Conservation (phyloP, 306 rosid genomes). For the Sicyos edulis region DNA sequence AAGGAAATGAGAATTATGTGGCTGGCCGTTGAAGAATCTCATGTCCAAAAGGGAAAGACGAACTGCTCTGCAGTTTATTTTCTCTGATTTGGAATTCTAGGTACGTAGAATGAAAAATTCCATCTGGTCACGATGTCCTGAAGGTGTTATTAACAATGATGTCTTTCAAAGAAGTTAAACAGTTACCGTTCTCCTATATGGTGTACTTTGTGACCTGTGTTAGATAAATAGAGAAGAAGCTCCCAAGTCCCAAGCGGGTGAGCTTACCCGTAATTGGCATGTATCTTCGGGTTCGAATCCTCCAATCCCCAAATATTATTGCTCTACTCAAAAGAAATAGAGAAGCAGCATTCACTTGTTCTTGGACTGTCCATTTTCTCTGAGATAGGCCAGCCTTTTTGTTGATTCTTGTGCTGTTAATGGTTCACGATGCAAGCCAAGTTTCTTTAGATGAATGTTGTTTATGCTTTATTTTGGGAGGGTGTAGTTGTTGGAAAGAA, state of each 20-base stretch:
- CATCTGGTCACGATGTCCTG: neutral
- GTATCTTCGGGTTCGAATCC: no score
- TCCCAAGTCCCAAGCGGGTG: no score
- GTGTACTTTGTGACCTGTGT: neutral
- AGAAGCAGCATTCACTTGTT: neutral
- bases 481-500: neutral
- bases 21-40: neutral
- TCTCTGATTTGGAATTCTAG: neutral
- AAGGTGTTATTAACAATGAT: neutral
- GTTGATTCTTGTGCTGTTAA: neutral
- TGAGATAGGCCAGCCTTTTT: neutral
- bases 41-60: neutral
- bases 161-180: neutral
- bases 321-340: neutral
- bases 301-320: no score
- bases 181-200: neutral
- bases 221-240: no score
- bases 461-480: neutral
- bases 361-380: neutral
- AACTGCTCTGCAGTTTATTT: neutral
- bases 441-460: neutral
- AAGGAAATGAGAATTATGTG: neutral
- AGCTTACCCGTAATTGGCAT: no score
- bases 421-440: conserved; percentile 1
- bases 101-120: neutral